Evolutionary conservation across 2,329 filamentous ascomycete genomes (phyloP).

Genomic region (Emergomyces africanus): DNA sequence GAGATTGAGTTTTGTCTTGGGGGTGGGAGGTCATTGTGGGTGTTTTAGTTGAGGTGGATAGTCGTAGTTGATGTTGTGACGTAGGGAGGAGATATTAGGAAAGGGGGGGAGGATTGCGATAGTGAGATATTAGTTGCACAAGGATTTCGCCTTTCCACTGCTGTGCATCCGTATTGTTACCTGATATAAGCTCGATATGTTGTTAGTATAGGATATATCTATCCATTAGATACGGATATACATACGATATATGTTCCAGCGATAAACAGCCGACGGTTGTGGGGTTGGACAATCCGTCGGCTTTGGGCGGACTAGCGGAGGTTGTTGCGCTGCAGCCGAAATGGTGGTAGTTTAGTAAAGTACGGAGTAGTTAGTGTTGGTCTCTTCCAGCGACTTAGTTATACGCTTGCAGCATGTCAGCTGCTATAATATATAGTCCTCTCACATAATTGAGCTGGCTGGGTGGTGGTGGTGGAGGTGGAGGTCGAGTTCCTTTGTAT

Average conservation of each 20-base stretch:
- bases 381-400: no score
- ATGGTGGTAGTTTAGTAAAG: no score
- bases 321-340: not conserved
- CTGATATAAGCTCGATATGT: not conserved
- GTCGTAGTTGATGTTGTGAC: not conserved
- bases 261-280: not conserved
- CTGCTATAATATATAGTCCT: no score
- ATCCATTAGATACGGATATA: not conserved
- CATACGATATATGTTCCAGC: not conserved
- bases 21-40: slow-evolving; percentile 18
- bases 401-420: no score
- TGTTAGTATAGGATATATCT: not conserved
- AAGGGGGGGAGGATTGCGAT: not conserved
- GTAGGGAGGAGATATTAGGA: not conserved
- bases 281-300: not conserved
- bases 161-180: not conserved
- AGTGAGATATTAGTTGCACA: not conserved
- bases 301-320: not conserved
- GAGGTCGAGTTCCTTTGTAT: no score
- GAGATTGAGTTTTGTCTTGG: slow-evolving; percentile 39
- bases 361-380: no score
- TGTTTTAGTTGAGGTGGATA: not conserved
- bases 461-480: no score
- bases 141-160: not conserved
- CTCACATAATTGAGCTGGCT: not conserved